Percentiles rank a stretch among this genome's conserved stretches.
Evolutionary conservation across 495 filamentous ascomycete species (phyloP).

Genomic region (Lindgomyces ingoldianus): DNA sequence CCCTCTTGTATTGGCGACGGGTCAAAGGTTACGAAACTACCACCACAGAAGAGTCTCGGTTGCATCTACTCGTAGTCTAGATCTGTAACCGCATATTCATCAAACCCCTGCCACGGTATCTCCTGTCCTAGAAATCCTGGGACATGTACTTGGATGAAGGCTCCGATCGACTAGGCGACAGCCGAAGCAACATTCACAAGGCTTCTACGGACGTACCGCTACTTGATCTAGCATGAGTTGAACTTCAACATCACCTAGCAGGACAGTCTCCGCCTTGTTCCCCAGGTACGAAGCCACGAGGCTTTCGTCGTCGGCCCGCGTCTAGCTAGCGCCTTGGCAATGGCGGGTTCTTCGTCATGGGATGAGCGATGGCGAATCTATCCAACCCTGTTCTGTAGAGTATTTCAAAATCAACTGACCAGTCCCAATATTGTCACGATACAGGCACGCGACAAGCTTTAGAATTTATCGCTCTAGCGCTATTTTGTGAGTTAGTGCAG

Average conservation of each 20-base stretch:
- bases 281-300: too few species aligned
- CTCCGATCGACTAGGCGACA: background rate
- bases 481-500: too few species aligned
- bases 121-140: background rate
- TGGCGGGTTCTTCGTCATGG: too few species aligned
- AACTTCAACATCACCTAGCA: constrained; percentile 30
- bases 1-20: background rate
- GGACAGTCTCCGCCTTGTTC: too few species aligned
- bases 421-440: too few species aligned
- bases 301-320: too few species aligned
- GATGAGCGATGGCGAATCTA: too few species aligned
- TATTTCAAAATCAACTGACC: too few species aligned
- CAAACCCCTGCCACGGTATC: background rate
- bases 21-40: background rate
- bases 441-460: too few species aligned
- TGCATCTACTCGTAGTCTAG: background rate
- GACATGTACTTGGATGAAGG: background rate
- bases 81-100: background rate
- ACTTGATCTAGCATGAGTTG: constrained; percentile 18
- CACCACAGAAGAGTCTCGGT: background rate
- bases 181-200: background rate
- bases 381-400: too few species aligned
- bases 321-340: too few species aligned
- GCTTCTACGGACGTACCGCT: constrained; percentile 15
- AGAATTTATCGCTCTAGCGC: too few species aligned